Evolutionary conservation across 768 basidiomycete genomes (phyloP).

Genomic region (Auricularia cornea): DNA sequence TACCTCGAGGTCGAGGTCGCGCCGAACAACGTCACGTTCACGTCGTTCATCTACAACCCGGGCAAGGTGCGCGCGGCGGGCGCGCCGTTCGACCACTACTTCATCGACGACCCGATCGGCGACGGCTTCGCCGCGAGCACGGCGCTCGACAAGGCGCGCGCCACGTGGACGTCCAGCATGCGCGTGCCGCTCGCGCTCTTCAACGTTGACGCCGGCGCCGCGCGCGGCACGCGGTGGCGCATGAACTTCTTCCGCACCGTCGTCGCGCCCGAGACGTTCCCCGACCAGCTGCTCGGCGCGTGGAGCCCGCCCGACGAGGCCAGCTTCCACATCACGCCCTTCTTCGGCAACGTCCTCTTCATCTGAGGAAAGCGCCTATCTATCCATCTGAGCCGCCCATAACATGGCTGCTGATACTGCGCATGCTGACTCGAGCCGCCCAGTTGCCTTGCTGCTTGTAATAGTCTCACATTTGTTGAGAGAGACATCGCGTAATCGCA

Average conservation of each 20-base stretch:
- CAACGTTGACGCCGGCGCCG: background rate
- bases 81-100: background rate
- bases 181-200: background rate
- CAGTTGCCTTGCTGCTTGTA: too few species aligned
- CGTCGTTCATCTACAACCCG: background rate
- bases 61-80: background rate
- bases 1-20: slow-evolving; percentile 1
- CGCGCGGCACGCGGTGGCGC: background rate
- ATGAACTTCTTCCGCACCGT: background rate
- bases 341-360: background rate
- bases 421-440: too few species aligned
- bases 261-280: background rate
- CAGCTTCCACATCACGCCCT: background rate
- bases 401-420: too few species aligned
- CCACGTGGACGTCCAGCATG: background rate
- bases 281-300: background rate
- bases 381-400: too few species aligned
- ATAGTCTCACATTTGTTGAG: too few species aligned
- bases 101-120: background rate
- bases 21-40: background rate
- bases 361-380: background rate
- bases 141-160: background rate
- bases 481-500: too few species aligned
- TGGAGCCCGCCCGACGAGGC: background rate
- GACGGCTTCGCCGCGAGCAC: background rate